Conservation (phyloP, 164 flowering plant species). For the Euptelea pleiosperma region DNA sequence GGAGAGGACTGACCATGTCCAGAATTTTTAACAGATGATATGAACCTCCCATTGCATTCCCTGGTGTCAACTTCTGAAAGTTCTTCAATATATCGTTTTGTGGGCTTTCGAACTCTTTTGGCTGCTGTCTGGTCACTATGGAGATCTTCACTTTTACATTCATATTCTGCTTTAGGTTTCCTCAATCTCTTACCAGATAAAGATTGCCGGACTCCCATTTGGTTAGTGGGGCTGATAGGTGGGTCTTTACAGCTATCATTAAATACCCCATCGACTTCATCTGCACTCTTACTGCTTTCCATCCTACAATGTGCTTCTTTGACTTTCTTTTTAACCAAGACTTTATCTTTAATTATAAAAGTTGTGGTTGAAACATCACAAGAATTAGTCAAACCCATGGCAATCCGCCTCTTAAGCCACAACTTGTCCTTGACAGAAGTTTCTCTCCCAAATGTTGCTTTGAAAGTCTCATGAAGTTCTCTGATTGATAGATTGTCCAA, state of each 20-base stretch:
- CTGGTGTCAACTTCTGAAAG: constrained; percentile 66
- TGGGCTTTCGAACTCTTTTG: constrained; percentile 90
- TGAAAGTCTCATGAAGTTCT: constrained; percentile 89
- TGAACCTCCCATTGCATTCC: constrained; percentile 44
- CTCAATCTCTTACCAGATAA: constrained; percentile 30
- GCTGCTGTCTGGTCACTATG: constrained; percentile 39
- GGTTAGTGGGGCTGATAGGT: constrained; percentile 16
- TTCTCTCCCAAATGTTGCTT: constrained; percentile 87
- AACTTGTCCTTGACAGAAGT: constrained; percentile 89
- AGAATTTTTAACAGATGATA: constrained; percentile 29
- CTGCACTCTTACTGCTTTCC: constrained; percentile 16
- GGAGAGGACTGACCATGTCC: constrained; percentile 28
- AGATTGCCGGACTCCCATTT: constrained; percentile 23
- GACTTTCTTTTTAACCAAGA: constrained; percentile 33
- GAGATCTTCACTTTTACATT: constrained; percentile 36
- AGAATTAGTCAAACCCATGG: constrained; percentile 86
- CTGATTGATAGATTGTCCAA: constrained; percentile 69
- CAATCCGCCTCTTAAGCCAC: constrained; percentile 94
- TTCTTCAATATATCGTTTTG: constrained; percentile 91
- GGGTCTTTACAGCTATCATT: constrained; percentile 22
- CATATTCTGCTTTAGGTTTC: constrained; percentile 23
- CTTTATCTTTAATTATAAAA: constrained; percentile 54
- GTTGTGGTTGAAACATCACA: constrained; percentile 69
- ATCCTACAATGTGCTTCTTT: constrained; percentile 15
- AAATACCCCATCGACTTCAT: constrained; percentile 16